Evolutionary conservation across 2,329 filamentous ascomycete species (phyloP).

Genomic region (Claviceps monticola): DNA sequence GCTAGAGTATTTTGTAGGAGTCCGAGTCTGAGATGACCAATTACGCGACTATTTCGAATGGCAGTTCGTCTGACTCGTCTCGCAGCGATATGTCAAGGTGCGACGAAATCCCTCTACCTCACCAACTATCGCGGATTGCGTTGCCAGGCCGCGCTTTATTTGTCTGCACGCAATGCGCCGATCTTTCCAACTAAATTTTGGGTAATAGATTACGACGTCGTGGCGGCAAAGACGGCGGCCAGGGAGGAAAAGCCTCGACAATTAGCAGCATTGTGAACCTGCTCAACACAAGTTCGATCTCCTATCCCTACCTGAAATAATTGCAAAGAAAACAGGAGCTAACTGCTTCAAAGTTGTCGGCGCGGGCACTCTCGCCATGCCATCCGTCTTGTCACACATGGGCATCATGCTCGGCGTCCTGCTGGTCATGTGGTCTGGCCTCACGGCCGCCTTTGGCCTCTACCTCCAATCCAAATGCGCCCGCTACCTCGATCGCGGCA

Average conservation of each 20-base stretch:
- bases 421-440: slow-evolving; percentile 81
- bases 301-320: no score
- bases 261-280: slow-evolving; percentile 88
- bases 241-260: slow-evolving; percentile 67
- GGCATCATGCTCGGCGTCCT: slow-evolving; percentile 74
- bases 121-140: not conserved
- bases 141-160: not conserved
- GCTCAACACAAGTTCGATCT: slow-evolving; percentile 72
- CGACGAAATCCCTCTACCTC: slow-evolving; percentile 1
- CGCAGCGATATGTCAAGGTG: slow-evolving; percentile 37
- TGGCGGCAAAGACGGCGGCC: slow-evolving; percentile 56
- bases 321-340: slow-evolving; percentile 4
- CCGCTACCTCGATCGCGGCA: slow-evolving; percentile 79
- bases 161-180: not conserved
- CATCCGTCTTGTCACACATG: slow-evolving; percentile 90
- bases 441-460: slow-evolving; percentile 80
- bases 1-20: not conserved
- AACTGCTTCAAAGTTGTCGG: slow-evolving; percentile 56
- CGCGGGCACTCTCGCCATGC: slow-evolving; percentile 87
- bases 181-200: slow-evolving; percentile 2
- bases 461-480: slow-evolving; percentile 92
- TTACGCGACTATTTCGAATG: slow-evolving; percentile 39
- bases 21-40: slow-evolving; percentile 33
- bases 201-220: slow-evolving; percentile 39
- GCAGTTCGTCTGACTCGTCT: slow-evolving; percentile 23